Conservation (phyloP, 1,284 basidiomycete genomes). For the Pseudozyma pruni region DNA sequence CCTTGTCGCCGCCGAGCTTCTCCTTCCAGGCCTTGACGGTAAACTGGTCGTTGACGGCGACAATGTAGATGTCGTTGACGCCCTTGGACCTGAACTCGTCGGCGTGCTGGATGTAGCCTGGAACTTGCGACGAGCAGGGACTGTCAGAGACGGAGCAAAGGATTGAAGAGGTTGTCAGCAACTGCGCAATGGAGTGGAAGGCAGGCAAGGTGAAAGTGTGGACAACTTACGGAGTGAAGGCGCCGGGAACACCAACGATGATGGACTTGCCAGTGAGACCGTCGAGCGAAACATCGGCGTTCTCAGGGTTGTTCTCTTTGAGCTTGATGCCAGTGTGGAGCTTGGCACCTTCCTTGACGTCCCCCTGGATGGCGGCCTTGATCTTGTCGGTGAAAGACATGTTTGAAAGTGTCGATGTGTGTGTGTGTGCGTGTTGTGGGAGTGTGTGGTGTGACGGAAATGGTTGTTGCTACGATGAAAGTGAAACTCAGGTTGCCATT, state of each 20-base stretch:
- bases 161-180: not conserved
- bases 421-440: not conserved
- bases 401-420: constrained; percentile 2
- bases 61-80: constrained; percentile 59
- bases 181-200: no score
- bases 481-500: no score
- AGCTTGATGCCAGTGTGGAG: constrained; percentile 48
- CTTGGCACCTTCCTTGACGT: constrained; percentile 56
- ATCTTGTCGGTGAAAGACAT: constrained; percentile 53
- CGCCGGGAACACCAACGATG: constrained; percentile 48
- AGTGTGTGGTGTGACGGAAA: not conserved
- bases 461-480: no score
- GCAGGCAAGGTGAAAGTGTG: constrained; percentile 1
- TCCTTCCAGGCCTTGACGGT: constrained; percentile 64
- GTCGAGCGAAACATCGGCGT: constrained; percentile 53
- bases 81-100: constrained; percentile 61
- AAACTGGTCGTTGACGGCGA: constrained; percentile 65
- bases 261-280: constrained; percentile 42
- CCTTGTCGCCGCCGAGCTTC: constrained; percentile 49
- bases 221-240: constrained; percentile 41
- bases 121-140: constrained; percentile 66
- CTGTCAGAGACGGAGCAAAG: constrained; percentile 11
- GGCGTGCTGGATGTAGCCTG: constrained; percentile 60
- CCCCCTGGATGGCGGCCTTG: constrained; percentile 46
- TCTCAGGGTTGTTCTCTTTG: constrained; percentile 58